Base-by-base conservation (phyloP, 2,329 filamentous ascomycete genomes). In the Didymella pinodella region DNA sequence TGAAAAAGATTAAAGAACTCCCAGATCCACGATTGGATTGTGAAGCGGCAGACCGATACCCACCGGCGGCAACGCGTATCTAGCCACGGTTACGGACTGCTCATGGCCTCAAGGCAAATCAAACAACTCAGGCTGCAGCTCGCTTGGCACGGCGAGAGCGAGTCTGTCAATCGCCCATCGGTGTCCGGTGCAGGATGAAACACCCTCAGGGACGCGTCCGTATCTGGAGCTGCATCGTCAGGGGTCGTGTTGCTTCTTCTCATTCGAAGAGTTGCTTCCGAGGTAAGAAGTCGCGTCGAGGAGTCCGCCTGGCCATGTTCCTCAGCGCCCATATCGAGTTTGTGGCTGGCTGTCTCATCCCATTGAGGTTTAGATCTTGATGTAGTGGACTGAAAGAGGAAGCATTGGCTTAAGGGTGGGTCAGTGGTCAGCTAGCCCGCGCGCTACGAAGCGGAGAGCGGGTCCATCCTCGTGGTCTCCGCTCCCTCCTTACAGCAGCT, bases 281-380 rank as follows among this genome's bases (percentile, higher is more conserved):
- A n/a, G 31, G 28, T 36, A 20, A 14, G 40, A 45, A 16, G 8
- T 10, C 28, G 25, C 28, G 28, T 41, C 48, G 48, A 29, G 25
- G 8, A 32, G 16, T 32, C 43, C 47, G 32, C 59, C 54, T 45
- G 54, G 34, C 29, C 47, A 53, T 44, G 38, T 49, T 10, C 11
- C 25, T 38, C 50, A 46, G 41, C 48, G 29, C 50, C 50, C 53
- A 29, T 49, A 36, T 48, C 22, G 4, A 38, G 28, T 43, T 49
- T 36, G 56, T 59, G 56, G 56, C 56, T 59, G 45, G 56, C 56
- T 59, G 56, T 50, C 55, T 18, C 38, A 7, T 45, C 49, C 43
- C 1, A 46, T 49, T 41, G 44, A 7, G 10, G 26, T 22, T 28
- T 22, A 29, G 40, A 34, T 45, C 7, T 51, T n/a, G 46, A 34